Conservation (phyloP, 176 grass and related monocot genomes). For the Chrysopogon serrulatus region DNA sequence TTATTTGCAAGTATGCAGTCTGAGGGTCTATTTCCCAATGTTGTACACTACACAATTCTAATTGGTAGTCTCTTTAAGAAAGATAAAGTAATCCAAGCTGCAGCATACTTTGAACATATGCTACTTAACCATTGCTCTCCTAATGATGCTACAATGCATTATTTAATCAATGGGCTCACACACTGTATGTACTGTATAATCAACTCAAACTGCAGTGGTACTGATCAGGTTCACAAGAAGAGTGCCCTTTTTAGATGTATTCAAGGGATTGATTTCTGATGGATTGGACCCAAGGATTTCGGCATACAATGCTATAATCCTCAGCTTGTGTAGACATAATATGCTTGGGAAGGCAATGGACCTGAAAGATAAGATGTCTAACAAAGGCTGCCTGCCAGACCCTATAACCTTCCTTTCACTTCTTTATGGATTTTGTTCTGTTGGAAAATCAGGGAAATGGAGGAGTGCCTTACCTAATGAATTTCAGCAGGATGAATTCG, state of each 20-base stretch:
- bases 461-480: conserved; percentile 37
- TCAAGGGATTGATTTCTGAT: conserved; percentile 50
- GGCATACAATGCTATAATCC: conserved; percentile 65
- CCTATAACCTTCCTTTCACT: conserved; percentile 69
- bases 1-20: conserved; percentile 52
- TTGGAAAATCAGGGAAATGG: conserved; percentile 53
- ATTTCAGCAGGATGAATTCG: conserved; percentile 45
- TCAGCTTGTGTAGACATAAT: conserved; percentile 72
- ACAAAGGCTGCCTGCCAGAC: conserved; percentile 43
- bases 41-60: conserved; percentile 64
- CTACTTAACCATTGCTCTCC: conserved; percentile 58
- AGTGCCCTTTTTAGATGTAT: conserved; percentile 51
- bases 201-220: conserved; percentile 21
- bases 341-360: conserved; percentile 74
- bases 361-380: conserved; percentile 56
- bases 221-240: conserved; percentile 28
- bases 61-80: conserved; percentile 67
- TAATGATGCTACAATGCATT: conserved; percentile 66
- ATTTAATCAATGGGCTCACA: conserved; percentile 68
- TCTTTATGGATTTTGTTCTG: conserved; percentile 84
- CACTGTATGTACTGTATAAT: conserved; percentile 24
- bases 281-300: conserved; percentile 52
- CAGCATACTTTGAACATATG: conserved; percentile 62
- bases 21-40: conserved; percentile 59
- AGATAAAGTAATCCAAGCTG: conserved; percentile 36